Percentiles rank a stretch among this genome's conserved stretches.
phyloP scores from a whole-genome alignment of 2,329 filamentous ascomycete species.

The Botrytis byssoidea region DNA sequence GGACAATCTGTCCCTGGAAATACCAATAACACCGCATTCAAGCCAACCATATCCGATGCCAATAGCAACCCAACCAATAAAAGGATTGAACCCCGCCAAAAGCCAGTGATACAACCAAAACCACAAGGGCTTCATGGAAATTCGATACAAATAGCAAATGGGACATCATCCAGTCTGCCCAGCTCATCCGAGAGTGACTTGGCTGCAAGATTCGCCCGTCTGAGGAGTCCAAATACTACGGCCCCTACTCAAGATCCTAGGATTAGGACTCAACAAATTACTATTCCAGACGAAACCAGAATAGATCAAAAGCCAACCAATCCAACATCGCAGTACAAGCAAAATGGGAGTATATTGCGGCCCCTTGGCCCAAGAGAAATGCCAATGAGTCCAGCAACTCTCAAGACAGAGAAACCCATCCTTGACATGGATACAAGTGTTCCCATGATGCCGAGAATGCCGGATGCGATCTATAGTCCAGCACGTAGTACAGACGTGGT shows the following conservation, averaged over 20 bases:
- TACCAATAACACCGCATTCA: conserved; percentile 25
- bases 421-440: conserved; percentile 30
- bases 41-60: not conserved
- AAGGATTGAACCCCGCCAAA: conserved; percentile 18
- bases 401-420: conserved; percentile 27
- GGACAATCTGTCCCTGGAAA: not conserved
- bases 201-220: conserved; percentile 55
- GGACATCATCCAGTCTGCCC: conserved; percentile 32
- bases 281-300: conserved; percentile 39
- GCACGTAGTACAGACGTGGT: conserved; percentile 34
- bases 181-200: conserved; percentile 47
- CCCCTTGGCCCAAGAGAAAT: conserved; percentile 36
- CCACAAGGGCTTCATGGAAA: conserved; percentile 65
- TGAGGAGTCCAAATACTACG: conserved; percentile 43
- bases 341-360: conserved; percentile 22
- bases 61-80: not conserved
- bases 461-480: conserved; percentile 41
- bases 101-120: conserved; percentile 59
- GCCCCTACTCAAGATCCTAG: conserved; percentile 52
- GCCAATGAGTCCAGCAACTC: conserved; percentile 32
- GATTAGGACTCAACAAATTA: conserved; percentile 50
- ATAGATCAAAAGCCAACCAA: conserved; percentile 14
- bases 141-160: conserved; percentile 45
- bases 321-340: conserved; percentile 7
- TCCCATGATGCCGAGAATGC: conserved; percentile 38